Percentiles rank a stretch among this genome's conserved stretches.
These are phyloP conservation scores for Cucurbita maxima DNA, from an alignment of 306 rosid species.

Conservation along the genomic window DNA sequence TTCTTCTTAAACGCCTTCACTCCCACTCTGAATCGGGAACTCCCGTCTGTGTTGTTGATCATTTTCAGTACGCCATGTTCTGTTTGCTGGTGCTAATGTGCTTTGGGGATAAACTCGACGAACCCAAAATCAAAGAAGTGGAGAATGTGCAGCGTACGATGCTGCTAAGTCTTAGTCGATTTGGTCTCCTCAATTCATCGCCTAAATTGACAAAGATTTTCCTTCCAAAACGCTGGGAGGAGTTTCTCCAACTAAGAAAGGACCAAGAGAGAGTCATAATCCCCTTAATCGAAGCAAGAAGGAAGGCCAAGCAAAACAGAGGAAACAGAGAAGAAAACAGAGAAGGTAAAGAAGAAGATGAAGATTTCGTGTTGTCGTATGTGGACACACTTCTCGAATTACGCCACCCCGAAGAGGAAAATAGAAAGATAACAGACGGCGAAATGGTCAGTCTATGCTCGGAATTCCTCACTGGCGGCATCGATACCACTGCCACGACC, in stretches of 20 bases:
- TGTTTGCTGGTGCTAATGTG: conserved; percentile 3
- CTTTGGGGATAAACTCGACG: neutral
- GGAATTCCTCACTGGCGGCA: conserved; percentile 32
- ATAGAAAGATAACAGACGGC: conserved; percentile 11
- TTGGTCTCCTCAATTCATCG: neutral
- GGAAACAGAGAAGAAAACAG: neutral
- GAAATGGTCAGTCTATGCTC: conserved; percentile 33
- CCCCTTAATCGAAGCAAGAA: neutral
- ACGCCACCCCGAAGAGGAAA: neutral
- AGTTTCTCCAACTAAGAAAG: neutral
- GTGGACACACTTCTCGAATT: conserved; percentile 2
- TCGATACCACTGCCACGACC: conserved; percentile 26
- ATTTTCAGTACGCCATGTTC: conserved; percentile 4
- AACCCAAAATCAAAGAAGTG: neutral
- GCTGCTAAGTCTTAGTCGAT: neutral
- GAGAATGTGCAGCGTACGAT: neutral
- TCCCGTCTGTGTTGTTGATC: neutral
- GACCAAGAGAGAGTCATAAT: neutral
- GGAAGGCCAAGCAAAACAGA: neutral
- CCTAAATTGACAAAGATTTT: neutral
- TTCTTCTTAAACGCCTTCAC: neutral
- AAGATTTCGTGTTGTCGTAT: neutral
- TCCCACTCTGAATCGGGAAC: neutral
- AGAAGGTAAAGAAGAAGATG: neutral
- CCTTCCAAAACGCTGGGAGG: neutral